Conservation (phyloP, 1,284 basidiomycete genomes). For the Ceratobasidium sp. region DNA sequence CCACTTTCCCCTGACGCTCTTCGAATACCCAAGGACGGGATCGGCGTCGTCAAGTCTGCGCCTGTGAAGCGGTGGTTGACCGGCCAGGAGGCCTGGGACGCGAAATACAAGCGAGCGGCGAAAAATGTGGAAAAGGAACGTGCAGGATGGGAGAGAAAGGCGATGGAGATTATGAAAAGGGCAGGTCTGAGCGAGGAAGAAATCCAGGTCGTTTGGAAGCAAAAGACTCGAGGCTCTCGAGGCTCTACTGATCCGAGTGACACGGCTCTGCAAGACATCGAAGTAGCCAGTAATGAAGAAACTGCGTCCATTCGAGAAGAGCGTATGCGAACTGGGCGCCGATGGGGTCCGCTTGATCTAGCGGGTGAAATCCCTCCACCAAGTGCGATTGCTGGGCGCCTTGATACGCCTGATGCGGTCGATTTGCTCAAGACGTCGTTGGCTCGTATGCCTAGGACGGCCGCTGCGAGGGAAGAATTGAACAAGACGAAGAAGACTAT, state of each 20-base stretch:
- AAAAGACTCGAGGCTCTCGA: constrained; percentile 13
- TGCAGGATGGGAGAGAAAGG: constrained; percentile 34
- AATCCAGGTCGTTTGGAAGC: constrained; percentile 16
- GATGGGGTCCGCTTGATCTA: constrained; percentile 40
- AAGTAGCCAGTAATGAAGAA: not conserved
- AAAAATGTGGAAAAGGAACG: constrained; percentile 40
- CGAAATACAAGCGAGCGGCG: constrained; percentile 39
- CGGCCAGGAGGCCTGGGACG: constrained; percentile 36
- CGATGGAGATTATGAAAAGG: constrained; percentile 27
- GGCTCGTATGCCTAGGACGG: constrained; percentile 17
- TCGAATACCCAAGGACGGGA: constrained; percentile 44
- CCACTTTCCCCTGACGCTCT: constrained; percentile 45
- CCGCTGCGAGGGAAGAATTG: not conserved
- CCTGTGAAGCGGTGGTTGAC: constrained; percentile 44
- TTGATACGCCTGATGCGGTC: constrained; percentile 40
- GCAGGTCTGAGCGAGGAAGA: constrained; percentile 34
- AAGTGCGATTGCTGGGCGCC: constrained; percentile 40
- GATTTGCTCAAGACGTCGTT: constrained; percentile 37
- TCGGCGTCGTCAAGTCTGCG: constrained; percentile 52
- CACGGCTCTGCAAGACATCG: not conserved
- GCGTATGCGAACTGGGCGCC: constrained; percentile 26
- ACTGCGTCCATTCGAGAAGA: constrained; percentile 8
- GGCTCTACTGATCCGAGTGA: not conserved
- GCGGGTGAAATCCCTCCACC: constrained; percentile 40
- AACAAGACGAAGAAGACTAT: constrained; percentile 23